Percentiles rank a stretch among this genome's conserved stretches.
Conservation (phyloP, 176 grass and related monocot species). For the Metroxylon sagu region DNA sequence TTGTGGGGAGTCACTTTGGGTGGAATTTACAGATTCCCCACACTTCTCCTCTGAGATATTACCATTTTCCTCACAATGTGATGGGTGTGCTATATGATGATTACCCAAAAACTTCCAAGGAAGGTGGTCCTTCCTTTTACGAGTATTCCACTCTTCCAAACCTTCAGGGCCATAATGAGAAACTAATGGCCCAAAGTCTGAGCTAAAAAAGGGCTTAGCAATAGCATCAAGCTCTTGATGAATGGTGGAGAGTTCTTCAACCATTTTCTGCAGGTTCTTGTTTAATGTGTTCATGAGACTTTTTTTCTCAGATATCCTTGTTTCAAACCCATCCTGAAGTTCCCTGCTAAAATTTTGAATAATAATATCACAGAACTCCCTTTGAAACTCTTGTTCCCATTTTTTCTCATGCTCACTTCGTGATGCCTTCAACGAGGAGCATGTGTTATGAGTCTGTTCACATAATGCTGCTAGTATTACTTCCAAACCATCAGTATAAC, state of each 20-base stretch:
- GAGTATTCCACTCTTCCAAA: slow-evolving; percentile 28
- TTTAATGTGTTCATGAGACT: slow-evolving; percentile 16
- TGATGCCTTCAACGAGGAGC: background rate
- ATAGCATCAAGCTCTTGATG: slow-evolving; percentile 49
- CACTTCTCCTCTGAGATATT: background rate
- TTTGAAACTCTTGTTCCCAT: slow-evolving; percentile 11
- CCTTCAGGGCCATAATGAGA: slow-evolving; percentile 36
- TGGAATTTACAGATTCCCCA: background rate
- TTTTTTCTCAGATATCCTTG: slow-evolving; percentile 5
- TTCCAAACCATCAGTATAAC: slow-evolving; percentile 6
- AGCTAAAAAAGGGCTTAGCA: slow-evolving; percentile 36
- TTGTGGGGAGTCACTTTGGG: slow-evolving; percentile 10
- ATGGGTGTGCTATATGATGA: too few relatives aligned
- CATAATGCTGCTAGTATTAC: background rate
- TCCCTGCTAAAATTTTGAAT: background rate
- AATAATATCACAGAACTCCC: background rate
- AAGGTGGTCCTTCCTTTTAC: slow-evolving; percentile 25
- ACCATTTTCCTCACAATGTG: slow-evolving; percentile 1
- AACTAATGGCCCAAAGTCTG: slow-evolving; percentile 36
- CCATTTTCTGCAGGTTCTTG: slow-evolving; percentile 22
- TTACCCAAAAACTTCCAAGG: background rate
- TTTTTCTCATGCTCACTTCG: slow-evolving; percentile 1
- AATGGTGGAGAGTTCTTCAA: slow-evolving; percentile 35
- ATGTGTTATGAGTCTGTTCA: background rate
- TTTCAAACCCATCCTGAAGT: slow-evolving; percentile 14